Percentiles rank a stretch among this genome's conserved stretches.
Evolutionary conservation across 73 alveolate genomes (phyloP).

Genomic region (Blepharisma japonicum): DNA sequence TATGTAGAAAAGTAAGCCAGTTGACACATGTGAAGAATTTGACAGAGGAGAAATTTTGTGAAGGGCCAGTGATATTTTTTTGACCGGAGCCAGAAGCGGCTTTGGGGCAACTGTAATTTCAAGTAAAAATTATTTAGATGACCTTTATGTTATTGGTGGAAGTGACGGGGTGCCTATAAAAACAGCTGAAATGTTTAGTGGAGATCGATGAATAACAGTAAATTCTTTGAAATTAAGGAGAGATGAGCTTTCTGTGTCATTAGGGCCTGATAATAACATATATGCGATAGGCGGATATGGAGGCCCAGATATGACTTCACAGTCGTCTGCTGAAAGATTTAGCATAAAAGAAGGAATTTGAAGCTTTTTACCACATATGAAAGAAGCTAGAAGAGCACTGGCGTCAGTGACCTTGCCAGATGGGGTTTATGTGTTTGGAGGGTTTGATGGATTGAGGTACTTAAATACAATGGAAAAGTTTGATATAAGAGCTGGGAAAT

Average conservation of each 20-base stretch:
- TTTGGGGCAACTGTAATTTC: slow-evolving; percentile 55
- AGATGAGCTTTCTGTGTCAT: slow-evolving; percentile 71
- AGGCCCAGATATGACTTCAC: slow-evolving; percentile 48
- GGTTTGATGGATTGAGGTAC: slow-evolving; percentile 87
- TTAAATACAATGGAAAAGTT: slow-evolving; percentile 45
- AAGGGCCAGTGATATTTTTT: slow-evolving; percentile 34
- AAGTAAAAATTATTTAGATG: slow-evolving; percentile 25
- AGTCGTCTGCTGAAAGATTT: slow-evolving; percentile 79
- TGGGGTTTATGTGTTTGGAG: slow-evolving; percentile 94
- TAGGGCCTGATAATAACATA: slow-evolving; percentile 69
- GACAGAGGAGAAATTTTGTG: slow-evolving; percentile 46
- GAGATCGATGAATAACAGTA: slow-evolving; percentile 56
- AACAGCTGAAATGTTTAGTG: slow-evolving; percentile 58
- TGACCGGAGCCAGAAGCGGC: slow-evolving; percentile 72
- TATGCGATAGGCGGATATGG: slow-evolving; percentile 89
- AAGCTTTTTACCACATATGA: slow-evolving; percentile 76
- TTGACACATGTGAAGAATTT: slow-evolving; percentile 54
- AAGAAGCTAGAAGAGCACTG: slow-evolving; percentile 82
- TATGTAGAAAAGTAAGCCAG: slow-evolving; percentile 52
- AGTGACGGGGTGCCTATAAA: slow-evolving; percentile 66
- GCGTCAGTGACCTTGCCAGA: slow-evolving; percentile 90
- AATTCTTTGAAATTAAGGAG: slow-evolving; percentile 68
- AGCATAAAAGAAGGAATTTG: slow-evolving; percentile 61
- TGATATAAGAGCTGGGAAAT: slow-evolving; percentile 55
- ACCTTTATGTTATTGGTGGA: slow-evolving; percentile 72